These are phyloP conservation scores for Xenoacremonium recifei DNA, from an alignment of 2,329 filamentous ascomycete genomes.

Conservation along the genomic window DNA sequence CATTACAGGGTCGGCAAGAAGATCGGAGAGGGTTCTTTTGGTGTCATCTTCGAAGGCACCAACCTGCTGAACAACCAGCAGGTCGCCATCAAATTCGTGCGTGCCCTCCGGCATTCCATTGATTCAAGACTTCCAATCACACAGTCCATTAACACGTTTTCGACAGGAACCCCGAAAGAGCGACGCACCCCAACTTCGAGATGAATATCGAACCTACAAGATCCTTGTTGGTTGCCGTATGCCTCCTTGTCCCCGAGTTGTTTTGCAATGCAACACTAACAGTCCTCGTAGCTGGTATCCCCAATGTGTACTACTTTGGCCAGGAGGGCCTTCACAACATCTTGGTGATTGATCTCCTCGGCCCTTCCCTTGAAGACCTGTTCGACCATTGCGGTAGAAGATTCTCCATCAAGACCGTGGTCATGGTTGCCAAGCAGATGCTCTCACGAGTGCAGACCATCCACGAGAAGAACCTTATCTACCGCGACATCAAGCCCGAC, in stretches of 20 bases:
- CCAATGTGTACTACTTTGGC: slow-evolving; percentile 99
- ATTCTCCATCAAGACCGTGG: slow-evolving; percentile 95
- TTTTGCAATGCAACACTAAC: slow-evolving; percentile 20
- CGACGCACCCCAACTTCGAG: slow-evolving; percentile 93
- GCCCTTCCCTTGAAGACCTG: slow-evolving; percentile 90
- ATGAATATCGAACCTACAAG: slow-evolving; percentile 99
- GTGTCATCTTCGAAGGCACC: slow-evolving; percentile 98
- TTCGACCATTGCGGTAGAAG: slow-evolving; percentile 96
- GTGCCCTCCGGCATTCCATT: slow-evolving; percentile 29
- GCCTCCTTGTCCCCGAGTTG: slow-evolving; percentile 39
- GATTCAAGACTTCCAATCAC: not conserved
- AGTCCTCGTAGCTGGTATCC: slow-evolving; percentile 74
- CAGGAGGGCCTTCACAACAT: slow-evolving; percentile 99
- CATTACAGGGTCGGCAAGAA: slow-evolving; percentile 99
- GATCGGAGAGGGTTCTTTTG: slow-evolving; percentile 97
- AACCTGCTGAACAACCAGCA: slow-evolving; percentile 99
- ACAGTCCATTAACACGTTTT: slow-evolving; percentile 7
- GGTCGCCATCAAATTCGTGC: slow-evolving; percentile 98
- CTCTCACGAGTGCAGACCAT: slow-evolving; percentile 89
- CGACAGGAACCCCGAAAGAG: slow-evolving; percentile 95
- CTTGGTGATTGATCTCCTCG: slow-evolving; percentile 93
- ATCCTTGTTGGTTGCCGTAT: slow-evolving; percentile 98
- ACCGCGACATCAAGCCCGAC: slow-evolving; percentile 98
- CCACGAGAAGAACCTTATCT: slow-evolving; percentile 98
- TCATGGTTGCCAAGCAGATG: slow-evolving; percentile 99